These are phyloP conservation scores for Ogataea philodendri DNA, from an alignment of 805 yeast species.

Conservation along the genomic window DNA sequence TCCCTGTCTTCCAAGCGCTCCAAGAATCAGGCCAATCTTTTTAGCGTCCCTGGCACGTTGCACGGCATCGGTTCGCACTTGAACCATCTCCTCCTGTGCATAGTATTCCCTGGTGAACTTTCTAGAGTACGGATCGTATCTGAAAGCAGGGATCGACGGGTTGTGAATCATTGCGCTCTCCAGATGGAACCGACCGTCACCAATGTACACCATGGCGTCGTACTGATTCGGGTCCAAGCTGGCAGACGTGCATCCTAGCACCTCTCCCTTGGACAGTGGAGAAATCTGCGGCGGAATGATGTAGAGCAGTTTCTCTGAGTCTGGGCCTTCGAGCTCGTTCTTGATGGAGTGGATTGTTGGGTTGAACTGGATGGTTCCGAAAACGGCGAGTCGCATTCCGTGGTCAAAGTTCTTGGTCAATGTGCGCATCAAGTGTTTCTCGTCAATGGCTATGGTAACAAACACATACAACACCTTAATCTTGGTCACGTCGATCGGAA, in stretches of 20 bases:
- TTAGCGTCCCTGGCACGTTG: constrained; percentile 54
- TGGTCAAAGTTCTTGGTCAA: constrained; percentile 61
- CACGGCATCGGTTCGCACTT: constrained; percentile 74
- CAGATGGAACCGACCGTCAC: constrained; percentile 94
- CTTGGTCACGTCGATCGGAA: constrained; percentile 87
- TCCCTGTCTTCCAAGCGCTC: constrained; percentile 96
- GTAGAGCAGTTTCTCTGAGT: constrained; percentile 44
- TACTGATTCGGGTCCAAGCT: constrained; percentile 60
- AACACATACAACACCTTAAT: constrained; percentile 93
- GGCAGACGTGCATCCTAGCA: constrained; percentile 93
- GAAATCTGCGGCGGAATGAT: constrained; percentile 84
- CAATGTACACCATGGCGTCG: constrained; percentile 84
- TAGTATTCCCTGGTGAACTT: constrained; percentile 87
- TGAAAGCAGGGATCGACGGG: constrained; percentile 85
- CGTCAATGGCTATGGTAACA: constrained; percentile 90
- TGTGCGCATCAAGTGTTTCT: constrained; percentile 75
- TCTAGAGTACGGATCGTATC: constrained; percentile 93
- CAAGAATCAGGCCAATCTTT: constrained; percentile 80
- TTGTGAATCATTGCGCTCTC: constrained; percentile 98
- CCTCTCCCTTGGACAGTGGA: constrained; percentile 95
- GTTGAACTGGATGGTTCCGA: constrained; percentile 96
- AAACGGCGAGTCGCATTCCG: constrained; percentile 72
- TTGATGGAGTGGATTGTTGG: constrained; percentile 84
- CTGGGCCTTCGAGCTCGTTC: constrained; percentile 49
- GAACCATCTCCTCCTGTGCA: constrained; percentile 79